Conservation (phyloP, 345 rosid genomes). For the Citropsis articulata region DNA sequence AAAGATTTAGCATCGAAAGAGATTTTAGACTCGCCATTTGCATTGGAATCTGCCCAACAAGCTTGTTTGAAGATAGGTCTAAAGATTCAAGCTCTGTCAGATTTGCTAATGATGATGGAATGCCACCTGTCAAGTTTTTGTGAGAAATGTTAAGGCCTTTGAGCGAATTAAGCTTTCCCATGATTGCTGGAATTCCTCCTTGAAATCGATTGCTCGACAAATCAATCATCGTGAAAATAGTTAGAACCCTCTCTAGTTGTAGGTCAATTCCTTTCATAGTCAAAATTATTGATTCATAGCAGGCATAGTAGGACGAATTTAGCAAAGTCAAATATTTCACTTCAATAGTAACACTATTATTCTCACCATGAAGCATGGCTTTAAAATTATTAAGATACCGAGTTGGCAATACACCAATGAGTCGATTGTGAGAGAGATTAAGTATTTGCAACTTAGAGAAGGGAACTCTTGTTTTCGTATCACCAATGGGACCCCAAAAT, state of each 20-base stretch:
- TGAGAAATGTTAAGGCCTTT: not conserved
- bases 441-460: not conserved
- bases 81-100: not conserved
- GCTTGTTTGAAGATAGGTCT: not conserved
- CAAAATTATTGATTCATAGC: not conserved
- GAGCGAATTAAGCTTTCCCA: not conserved
- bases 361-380: not conserved
- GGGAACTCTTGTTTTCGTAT: no score
- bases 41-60: not conserved
- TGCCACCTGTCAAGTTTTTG: not conserved
- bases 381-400: not conserved
- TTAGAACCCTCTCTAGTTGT: not conserved
- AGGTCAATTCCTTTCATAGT: not conserved
- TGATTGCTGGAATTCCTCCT: not conserved
- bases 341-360: not conserved
- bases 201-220: not conserved
- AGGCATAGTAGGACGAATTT: not conserved
- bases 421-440: not conserved
- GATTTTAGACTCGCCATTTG: not conserved
- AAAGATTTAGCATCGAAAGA: not conserved
- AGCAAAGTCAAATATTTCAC: not conserved
- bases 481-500: conserved; percentile 1
- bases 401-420: not conserved
- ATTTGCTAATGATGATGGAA: not conserved
- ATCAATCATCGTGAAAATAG: not conserved